Conservation (phyloP, 2,329 filamentous ascomycete species). For the Stemphylium vesicarium region DNA sequence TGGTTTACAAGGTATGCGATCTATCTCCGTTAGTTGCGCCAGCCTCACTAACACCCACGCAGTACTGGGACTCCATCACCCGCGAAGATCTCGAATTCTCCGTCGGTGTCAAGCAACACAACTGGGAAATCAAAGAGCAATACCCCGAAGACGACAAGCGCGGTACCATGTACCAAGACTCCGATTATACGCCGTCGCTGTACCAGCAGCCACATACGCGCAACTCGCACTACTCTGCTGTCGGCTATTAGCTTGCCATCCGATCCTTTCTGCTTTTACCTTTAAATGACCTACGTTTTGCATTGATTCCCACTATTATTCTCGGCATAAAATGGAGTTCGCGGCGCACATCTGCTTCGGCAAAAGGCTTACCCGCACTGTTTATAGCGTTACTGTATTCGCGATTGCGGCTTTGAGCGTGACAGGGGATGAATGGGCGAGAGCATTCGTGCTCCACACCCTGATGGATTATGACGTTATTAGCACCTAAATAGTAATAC, state of each 20-base stretch:
- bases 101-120: constrained; percentile 92
- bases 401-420: neutral
- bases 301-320: neutral
- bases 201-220: constrained; percentile 47
- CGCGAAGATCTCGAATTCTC: constrained; percentile 98
- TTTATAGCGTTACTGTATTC: neutral
- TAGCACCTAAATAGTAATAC: constrained; percentile 26
- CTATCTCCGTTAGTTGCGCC: neutral
- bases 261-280: constrained; percentile 2
- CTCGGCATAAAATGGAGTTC: constrained; percentile 19
- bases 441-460: neutral
- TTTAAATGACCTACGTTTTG: constrained; percentile 6
- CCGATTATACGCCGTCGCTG: constrained; percentile 61
- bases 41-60: constrained; percentile 23
- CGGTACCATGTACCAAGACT: constrained; percentile 74
- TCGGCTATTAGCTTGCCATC: constrained; percentile 33
- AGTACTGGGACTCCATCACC: constrained; percentile 99
- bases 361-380: constrained; percentile 1
- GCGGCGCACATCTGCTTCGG: constrained; percentile 8
- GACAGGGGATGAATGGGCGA: neutral
- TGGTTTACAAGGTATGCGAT: constrained; percentile 91
- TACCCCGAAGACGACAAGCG: constrained; percentile 80
- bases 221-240: constrained; percentile 45
- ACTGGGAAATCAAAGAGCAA: constrained; percentile 95
- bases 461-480: constrained; percentile 8